Evolutionary conservation across 2,329 filamentous ascomycete species (phyloP), one percentile per base, ranked within the genome.

Genomic region (Plectosphaerella cucumerina): DNA sequence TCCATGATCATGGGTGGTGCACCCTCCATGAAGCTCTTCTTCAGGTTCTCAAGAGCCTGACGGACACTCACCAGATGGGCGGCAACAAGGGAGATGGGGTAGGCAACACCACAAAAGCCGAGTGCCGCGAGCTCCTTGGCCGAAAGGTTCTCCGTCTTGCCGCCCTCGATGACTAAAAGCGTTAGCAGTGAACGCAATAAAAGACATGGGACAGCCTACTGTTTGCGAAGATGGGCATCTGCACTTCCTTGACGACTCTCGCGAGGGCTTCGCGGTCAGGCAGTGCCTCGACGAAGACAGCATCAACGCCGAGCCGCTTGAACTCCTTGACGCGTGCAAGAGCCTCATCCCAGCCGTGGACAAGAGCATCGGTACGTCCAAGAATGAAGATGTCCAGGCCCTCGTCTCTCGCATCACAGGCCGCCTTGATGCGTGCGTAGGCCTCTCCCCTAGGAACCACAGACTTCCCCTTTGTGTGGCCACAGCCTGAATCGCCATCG

Each of bases 361-460:
- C 69, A 1, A 71, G 56, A 3, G 68, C 60, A 50, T 77, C 73
- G 0, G 73, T 76, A 8, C 73, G 63, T 0, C 70, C 73, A 4
- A 76, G 60, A 33, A 76, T 65, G 48, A 71, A 73, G 31, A 76
- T 75, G 51, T 76, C 74, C 4, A 60, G 58, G 2, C 73, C 71
- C 52, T 73, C 64, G 42, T 75, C 66, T 17, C 73, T 62, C 2
- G 74, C 71, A 50, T 76, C 73, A 9, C 65, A 66, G 1, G 74
- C 73, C 4, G 73, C 74, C 54, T 73, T 70, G 47, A 73, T 67
- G 1, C 73, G 64, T 4, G 73, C 73, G 47, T 66, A 75, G 2
- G 73, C 73, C 58, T 77, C 72, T 6, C 64, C 70, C 8, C 70
- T 60, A 1, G 68, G 67, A 0, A 77, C 73, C 2, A 76, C 73